A percentile compares a stretch with the other conserved stretches of the same genome.
These are phyloP conservation scores for Pythium phragmitis DNA, from an alignment of 352 stramenopile species.

Conservation along the genomic window DNA sequence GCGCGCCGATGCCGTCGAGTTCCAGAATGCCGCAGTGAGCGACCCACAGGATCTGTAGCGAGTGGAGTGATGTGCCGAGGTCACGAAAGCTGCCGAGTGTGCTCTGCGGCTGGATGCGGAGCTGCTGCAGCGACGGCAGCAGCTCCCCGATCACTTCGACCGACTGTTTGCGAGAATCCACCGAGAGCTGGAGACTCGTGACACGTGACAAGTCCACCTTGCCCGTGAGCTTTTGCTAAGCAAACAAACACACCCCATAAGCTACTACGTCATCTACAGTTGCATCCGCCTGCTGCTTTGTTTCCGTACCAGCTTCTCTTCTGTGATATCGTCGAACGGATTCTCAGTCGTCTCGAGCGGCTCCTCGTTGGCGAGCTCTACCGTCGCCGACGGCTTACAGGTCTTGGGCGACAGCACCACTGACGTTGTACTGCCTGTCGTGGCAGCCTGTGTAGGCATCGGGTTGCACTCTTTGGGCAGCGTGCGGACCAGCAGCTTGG, in stretches of 20 bases:
- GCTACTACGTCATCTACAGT: background rate
- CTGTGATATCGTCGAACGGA: constrained; percentile 77
- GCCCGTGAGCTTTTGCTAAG: constrained; percentile 58
- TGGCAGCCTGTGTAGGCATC: constrained; percentile 29
- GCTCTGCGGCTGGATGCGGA: constrained; percentile 60
- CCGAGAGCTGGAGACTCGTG: constrained; percentile 53
- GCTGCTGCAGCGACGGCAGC: constrained; percentile 65
- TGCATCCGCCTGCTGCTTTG: background rate
- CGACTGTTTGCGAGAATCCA: constrained; percentile 82
- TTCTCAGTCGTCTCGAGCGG: constrained; percentile 42
- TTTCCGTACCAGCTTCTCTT: constrained; percentile 63
- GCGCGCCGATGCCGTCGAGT: constrained; percentile 82
- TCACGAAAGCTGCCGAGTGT: constrained; percentile 75
- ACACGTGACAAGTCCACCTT: constrained; percentile 60
- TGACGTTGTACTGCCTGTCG: constrained; percentile 4
- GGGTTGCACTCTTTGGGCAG: constrained; percentile 73
- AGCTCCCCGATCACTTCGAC: constrained; percentile 77
- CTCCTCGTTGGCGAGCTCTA: background rate
- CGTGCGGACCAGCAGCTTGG: constrained; percentile 70
- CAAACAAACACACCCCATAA: background rate
- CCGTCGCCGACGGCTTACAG: constrained; percentile 3
- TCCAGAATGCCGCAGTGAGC: constrained; percentile 68
- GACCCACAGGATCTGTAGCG: constrained; percentile 64
- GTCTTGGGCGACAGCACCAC: constrained; percentile 30
- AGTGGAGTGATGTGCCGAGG: constrained; percentile 74